Base-by-base conservation (phyloP, 495 filamentous ascomycete genomes). In the Penicillium robsamsonii region DNA sequence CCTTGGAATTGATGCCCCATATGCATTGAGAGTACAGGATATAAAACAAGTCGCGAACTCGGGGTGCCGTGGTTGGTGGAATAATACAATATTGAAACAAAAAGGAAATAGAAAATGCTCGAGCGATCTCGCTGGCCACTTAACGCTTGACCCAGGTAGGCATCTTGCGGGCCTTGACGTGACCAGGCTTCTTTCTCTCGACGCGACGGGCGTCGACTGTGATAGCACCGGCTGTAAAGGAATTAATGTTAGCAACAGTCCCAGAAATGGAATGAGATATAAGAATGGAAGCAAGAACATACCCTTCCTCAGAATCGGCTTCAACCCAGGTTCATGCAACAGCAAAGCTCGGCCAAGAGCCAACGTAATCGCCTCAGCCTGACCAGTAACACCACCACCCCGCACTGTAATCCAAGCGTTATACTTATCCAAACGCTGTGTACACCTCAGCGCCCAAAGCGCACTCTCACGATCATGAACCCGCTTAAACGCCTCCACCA, bases 171-270 rank as follows among this genome's bases (percentile, higher is more conserved):
- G 94, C 93, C 80, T 97, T 97, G 71, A 96, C 70, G 61, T 89
- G 87, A 61, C 94, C 94, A 24, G 91, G 84, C 84, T 99, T 99
- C 87, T 99, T 99, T 65, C 94, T 91, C 77, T 99, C 94, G 57
- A 97, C 95, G 50, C 79, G 84, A 71, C 92, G 89, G 40, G 88
- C 83, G 82, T 99, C 92, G 60, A 96, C 87, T 49, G 92, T 96
- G 55, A 97, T 82, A 68, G 85, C 89, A 52, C 94, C 94, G 68
- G 93, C 95, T 98, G 64, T 61, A 61, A 62, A 30, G 45, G 66
- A 37, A 35, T 38, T 33, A 1, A 41, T 57, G 46, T 64, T 62
- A 61, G 64, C 62, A 72, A 58, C 41, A 55, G 47, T 56, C 18
- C 9, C 29, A 38, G 49, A 60, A 56, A 47, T 31, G 55, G 41